Base-by-base conservation (phyloP, 2,329 filamentous ascomycete species). In the Penicillium sp. region DNA sequence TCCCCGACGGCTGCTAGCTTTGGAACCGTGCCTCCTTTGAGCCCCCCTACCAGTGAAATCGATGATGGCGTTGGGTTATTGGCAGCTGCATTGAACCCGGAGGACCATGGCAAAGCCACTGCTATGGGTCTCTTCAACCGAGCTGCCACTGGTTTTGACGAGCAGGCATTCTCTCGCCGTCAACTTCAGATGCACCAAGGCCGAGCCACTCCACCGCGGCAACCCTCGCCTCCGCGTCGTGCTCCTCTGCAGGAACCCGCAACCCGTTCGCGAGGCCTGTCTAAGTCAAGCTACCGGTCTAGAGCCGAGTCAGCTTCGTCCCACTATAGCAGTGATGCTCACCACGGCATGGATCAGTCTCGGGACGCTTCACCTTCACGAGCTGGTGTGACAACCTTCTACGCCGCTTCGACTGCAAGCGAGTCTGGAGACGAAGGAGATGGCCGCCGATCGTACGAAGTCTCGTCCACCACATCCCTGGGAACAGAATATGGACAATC, bases 31-130 rank as follows among this genome's bases (percentile, higher is more conserved):
- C 82, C 87, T 40, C 84, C 85, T 2, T 66, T 89, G 43, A 90
- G 87, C 64, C 86, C 86, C 1, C 84, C 89, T 0, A 80, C 86
- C 20, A 91, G 87, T 65, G 89, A 94, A 57, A 78, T 80, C 1
- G 88, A 87, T 23, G 89, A 93, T n/a, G 75, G 80, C 13, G 74
- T 81, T 1, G 69, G 81, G 1, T 78, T 95, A 5, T 78, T 94
- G 12, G 72, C 75, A 12, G 78, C 80, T 34, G 81, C 86, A 7
- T 81, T 94, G 10, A 84, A 90, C 53, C 87, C 89, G 0, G 85
- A 86, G 56, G 92, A 96, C 61, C 79, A 84, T 40, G 90, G 89
- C 45, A 96, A 94, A 67, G 89, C 90, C 4, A 95, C 90, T 0
- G 88, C 90, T 1, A 78, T 86, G 71, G 84, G 85, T 24, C 76